Evolutionary conservation across 1,284 basidiomycete genomes (phyloP), one percentile per base, ranked within the genome.

Genomic region (Irpex sp.): DNA sequence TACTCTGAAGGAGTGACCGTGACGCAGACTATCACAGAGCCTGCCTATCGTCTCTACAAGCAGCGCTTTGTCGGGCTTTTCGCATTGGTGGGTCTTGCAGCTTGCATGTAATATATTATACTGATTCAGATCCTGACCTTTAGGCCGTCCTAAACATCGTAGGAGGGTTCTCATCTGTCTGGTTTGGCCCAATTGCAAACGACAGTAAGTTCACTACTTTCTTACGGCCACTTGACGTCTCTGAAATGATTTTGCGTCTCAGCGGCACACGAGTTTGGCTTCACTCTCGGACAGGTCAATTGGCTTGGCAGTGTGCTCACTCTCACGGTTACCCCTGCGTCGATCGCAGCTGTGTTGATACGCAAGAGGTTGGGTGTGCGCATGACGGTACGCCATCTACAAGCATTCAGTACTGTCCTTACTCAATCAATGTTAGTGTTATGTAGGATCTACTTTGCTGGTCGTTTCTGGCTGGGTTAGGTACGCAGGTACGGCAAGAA

Each of bases 101-200:
- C 28, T 2, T 16, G 10, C 8, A 7, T 28, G 37, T 23, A 37
- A 39, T 48, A 4, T 56, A n/a, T 39, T n/a, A 37, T 5, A 3
- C 16, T 12, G 5, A 3, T 8, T 14, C 6, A 5, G 56, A 4
- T 47, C 10, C 12, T 6, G 36, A 42, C 5, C 2, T 18, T 3
- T 60, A 90, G 89, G 77, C 85, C 18, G 47, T 84, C 8, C 73
- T 92, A 23, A 88, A 85, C 60, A 69, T 87, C 37, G 79, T 84
- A 10, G 77, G 80, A 1, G 88, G 82, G 1, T 84, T 89, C 82
- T 74, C 80, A 14, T 83, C 83, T 80, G 80, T 87, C 3, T 84
- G 82, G 88, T 93, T 92, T 68, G 90, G 89, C 8, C 88, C 91
- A 2, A 90, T 93, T 60, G 78, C 90, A 0, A 84, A 83, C 55